Base-by-base conservation (phyloP, 768 basidiomycete species). In the Rhodosporidiobolus odoratus region DNA sequence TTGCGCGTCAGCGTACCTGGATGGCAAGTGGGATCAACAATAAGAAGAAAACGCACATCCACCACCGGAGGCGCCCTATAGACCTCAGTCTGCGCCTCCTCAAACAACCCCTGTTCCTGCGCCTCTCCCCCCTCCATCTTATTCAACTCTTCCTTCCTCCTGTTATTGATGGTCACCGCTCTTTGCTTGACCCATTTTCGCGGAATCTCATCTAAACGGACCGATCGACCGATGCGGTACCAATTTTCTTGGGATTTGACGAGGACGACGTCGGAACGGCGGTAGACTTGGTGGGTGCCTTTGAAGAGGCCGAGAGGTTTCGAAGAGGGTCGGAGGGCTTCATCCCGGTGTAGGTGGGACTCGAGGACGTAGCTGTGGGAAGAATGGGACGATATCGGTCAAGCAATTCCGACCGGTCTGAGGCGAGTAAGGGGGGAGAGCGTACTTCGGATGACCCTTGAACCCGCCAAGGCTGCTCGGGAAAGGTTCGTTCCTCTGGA, bases 221-320 rank as follows among this genome's bases (percentile, higher is more conserved):
- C 82, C 65, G 81, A 81, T 56, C 92, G 84, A 1, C 96, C 96
- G 65, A 86, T 83, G 13, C 94, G 86, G 87, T 95, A 88, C 92
- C 93, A 99, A 75, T 89, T 94, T 80, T 97, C 96, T 38, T 89
- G 85, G 16, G 91, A 89, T 81, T 94, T 95, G 58, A 97, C 85
- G 9, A 86, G 80, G n/a, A 94, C 82, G 21, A 99, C 90, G 50
- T 88, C 85, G 3, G 87, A 85, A 52, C 95, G 87, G 47, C 91
- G 85, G 79, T 91, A 98, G 32, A 99, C 95, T 17, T 91, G 82
- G 79, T 96, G 92, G 16, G 57, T 53, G 63, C 93, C 95, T 65
- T 89, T 87, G 82, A 98, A 97, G 75, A 89, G 88, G 54, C 94
- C 95, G 62, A 95, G 82, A 77, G 92, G 89, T 25, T 76, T 69